Base-by-base conservation (phyloP, 2,329 filamentous ascomycete species). In the Paecilomyces fulvus region DNA sequence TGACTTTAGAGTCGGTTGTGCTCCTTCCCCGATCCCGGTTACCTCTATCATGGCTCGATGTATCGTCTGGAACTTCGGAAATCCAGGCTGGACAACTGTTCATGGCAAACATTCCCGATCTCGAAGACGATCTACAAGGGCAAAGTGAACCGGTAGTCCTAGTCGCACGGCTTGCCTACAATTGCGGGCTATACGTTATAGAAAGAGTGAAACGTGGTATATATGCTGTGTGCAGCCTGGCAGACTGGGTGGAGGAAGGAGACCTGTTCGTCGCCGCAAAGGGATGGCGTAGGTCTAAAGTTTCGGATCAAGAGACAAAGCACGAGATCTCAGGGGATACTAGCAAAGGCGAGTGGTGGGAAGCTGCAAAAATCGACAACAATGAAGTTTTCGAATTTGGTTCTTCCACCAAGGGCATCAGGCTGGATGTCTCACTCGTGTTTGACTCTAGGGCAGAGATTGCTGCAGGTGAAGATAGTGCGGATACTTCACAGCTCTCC, bases 21-120 rank as follows among this genome's bases (percentile, higher is more conserved):
- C 56, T 68, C 5, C 57, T 76, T 6, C 67, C 72, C 20, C 72
- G 74, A 49, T 69, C 68, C 3, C 63, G 61, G 23, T 51, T 76
- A 9, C 72, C 73, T 2, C 60, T 76, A 5, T 68, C 69, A 55
- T 76, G 73, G 73, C 64, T 76, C 12, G 72, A 76, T 53, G 58
- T 61, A 3, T 58, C 63, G 0, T 65, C 65, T n/a, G 58, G 60
- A 3, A 58, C 63, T 9, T 62, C 66, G 0, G 64, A 66, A 6
- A 61, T 71, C 1, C 68, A 70, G 10, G 60, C 68, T 1, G 69
- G 71, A 3, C 70, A 68, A 49, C 59, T 76, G 8, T 76, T 76
- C 56, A 58, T 65, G 5, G 69, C 72, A 2, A 65, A 75, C 53
- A 73, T 75, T 25, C 65, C 68, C 11, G 57, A 62, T 2, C 63